Evolutionary conservation across 805 yeast genomes (phyloP).

Genomic region (Candida mattraensis): DNA sequence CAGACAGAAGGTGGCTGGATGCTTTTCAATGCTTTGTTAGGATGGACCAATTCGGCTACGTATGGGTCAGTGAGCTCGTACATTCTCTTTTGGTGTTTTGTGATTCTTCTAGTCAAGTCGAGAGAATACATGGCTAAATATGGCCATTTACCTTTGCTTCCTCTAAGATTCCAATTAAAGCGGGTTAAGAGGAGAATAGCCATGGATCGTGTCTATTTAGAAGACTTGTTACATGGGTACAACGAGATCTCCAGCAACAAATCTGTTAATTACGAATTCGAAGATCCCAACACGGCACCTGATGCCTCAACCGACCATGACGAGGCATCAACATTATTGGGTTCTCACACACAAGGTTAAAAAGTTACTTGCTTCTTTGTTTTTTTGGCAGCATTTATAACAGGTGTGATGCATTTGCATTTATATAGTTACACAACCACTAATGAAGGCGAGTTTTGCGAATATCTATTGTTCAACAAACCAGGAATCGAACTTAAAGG

Average conservation of each 20-base stretch:
- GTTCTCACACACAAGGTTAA: too few species aligned
- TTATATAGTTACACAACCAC: conserved; percentile 1
- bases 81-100: conserved; percentile 63
- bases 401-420: too few species aligned
- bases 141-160: conserved; percentile 62
- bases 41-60: conserved; percentile 95
- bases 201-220: conserved; percentile 25
- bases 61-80: conserved; percentile 81
- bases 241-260: conserved; percentile 24
- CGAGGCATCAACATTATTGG: conserved; percentile 11
- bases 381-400: neutral
- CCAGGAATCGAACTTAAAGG: conserved; percentile 10
- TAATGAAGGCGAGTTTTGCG: neutral
- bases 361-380: neutral
- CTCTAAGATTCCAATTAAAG: conserved; percentile 58
- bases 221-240: conserved; percentile 25
- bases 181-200: conserved; percentile 45
- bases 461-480: conserved; percentile 2
- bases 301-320: conserved; percentile 1
- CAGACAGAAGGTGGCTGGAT: conserved; percentile 92
- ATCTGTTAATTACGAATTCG: conserved; percentile 6
- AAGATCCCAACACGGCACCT: neutral
- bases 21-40: conserved; percentile 83
- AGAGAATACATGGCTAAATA: conserved; percentile 49
- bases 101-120: conserved; percentile 44